phyloP scores from a whole-genome alignment of 1,284 basidiomycete species.

The Tylopilus sp. region DNA sequence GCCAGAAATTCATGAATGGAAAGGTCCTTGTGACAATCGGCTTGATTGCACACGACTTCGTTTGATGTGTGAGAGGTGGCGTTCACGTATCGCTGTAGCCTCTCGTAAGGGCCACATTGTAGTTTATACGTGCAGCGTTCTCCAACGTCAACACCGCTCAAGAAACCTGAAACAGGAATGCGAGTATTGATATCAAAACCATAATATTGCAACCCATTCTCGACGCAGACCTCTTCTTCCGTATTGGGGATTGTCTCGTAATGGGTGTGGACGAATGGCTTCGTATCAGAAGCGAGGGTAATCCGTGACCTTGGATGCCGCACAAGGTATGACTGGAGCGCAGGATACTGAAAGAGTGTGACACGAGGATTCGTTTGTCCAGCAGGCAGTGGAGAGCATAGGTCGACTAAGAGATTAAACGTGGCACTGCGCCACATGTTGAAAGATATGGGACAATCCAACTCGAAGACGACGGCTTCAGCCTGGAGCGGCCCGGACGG shows the following conservation, averaged over 20 bases:
- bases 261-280: conserved; percentile 48
- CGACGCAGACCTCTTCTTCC: conserved; percentile 35
- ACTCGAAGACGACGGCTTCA: conserved; percentile 55
- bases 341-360: conserved; percentile 11
- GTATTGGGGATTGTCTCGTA: conserved; percentile 43
- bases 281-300: conserved; percentile 50
- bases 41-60: conserved; percentile 51
- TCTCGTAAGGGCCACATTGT: conserved; percentile 42
- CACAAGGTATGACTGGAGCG: background rate
- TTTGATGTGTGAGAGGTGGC: conserved; percentile 55
- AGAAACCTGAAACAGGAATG: conserved; percentile 19
- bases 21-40: conserved; percentile 47
- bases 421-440: conserved; percentile 57
- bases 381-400: conserved; percentile 30
- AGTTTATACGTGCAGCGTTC: conserved; percentile 44
- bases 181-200: conserved; percentile 19
- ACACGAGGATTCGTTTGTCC: background rate
- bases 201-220: conserved; percentile 43
- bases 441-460: conserved; percentile 52
- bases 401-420: conserved; percentile 48
- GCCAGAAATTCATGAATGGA: conserved; percentile 56
- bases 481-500: conserved; percentile 39
- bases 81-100: conserved; percentile 48
- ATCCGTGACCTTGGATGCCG: conserved; percentile 35
- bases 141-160: conserved; percentile 27